phyloP scores from a whole-genome alignment of 768 basidiomycete species.

The Rhodotorula babjevae region DNA sequence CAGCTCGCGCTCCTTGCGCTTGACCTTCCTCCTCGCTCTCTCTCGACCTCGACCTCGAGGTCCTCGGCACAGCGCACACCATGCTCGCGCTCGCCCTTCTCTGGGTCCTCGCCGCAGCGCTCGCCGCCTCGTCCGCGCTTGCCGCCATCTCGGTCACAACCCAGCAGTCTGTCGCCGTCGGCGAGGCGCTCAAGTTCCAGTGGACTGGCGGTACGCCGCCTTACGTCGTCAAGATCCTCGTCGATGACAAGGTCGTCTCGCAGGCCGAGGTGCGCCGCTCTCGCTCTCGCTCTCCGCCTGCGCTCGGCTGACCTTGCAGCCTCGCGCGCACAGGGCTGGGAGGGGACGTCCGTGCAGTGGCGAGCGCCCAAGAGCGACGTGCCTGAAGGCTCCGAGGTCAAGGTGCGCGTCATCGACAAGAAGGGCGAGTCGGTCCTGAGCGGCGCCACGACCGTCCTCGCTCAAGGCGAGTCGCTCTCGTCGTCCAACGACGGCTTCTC shows the following conservation, averaged over 20 bases:
- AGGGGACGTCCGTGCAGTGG: slow-evolving; percentile 9
- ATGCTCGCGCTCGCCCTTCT: neutral
- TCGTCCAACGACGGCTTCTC: no score
- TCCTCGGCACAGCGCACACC: no score
- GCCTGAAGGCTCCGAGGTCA: neutral
- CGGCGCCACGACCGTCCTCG: neutral
- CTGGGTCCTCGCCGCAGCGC: neutral
- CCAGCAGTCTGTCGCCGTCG: neutral
- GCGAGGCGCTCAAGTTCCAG: slow-evolving; percentile 13
- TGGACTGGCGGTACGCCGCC: slow-evolving; percentile 13
- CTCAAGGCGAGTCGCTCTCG: neutral
- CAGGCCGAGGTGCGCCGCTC: neutral
- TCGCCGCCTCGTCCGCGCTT: neutral
- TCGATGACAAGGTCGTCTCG: slow-evolving; percentile 13
- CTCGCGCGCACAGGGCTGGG: slow-evolving; percentile 5
- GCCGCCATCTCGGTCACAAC: slow-evolving; percentile 10
- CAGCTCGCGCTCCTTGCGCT: no score
- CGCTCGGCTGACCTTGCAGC: no score
- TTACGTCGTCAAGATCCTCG: slow-evolving; percentile 10
- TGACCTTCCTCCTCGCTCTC: no score
- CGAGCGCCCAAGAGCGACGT: neutral
- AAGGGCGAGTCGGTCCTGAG: neutral
- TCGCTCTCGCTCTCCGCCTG: neutral
- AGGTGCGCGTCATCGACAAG: slow-evolving; percentile 9
- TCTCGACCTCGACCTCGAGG: no score